These are phyloP conservation scores for Eucalyptus urophylla DNA, from an alignment of 345 rosid genomes.

Conservation along the genomic window DNA sequence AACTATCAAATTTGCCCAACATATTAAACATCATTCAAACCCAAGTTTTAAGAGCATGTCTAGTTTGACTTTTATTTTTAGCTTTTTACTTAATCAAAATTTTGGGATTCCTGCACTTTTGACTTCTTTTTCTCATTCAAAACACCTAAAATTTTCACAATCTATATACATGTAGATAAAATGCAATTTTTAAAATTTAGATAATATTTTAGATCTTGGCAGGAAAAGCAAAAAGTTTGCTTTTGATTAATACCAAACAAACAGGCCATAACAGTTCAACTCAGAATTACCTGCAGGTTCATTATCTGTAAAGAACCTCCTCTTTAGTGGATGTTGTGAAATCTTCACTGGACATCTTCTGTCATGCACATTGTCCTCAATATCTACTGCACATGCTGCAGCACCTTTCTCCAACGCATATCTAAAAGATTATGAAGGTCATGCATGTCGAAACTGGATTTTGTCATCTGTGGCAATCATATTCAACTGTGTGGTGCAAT, in stretches of 20 bases:
- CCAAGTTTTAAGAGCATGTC: background rate
- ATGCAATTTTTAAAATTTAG: background rate
- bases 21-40: background rate
- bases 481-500: background rate
- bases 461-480: background rate
- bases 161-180: background rate
- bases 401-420: conserved; percentile 78
- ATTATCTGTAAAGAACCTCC: conserved; percentile 25
- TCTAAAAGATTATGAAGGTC: conserved; percentile 18
- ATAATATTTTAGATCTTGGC: background rate
- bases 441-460: background rate
- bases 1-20: background rate
- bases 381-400: conserved; percentile 73
- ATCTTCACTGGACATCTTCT: conserved; percentile 21
- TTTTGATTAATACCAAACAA: background rate
- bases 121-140: background rate
- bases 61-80: background rate
- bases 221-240: background rate
- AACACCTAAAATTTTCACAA: background rate
- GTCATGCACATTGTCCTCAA: conserved; percentile 26
- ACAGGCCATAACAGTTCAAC: background rate
- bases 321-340: conserved; percentile 37
- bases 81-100: background rate
- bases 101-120: background rate
- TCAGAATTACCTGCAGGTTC: conserved; percentile 30